Base-by-base conservation (phyloP, 148 eudicot species). In the Rhododendron ferrugineum region DNA sequence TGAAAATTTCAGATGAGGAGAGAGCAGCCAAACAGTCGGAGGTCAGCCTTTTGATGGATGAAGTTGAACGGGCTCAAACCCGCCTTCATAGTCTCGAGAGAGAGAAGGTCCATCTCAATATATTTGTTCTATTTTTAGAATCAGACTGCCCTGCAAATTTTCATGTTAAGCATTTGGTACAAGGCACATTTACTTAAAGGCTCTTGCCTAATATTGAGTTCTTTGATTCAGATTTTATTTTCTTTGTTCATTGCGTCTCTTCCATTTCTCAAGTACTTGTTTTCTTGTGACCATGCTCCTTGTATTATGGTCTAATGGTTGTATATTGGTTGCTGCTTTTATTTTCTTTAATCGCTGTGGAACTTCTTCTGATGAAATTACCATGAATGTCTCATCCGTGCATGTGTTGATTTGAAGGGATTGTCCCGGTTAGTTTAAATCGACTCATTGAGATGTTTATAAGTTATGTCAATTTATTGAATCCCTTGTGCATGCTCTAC, bases 31-130 rank as follows among this genome's bases (percentile, higher is more conserved):
- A 95, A 85, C 99, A 97, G 62, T 92, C 99, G 22, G 99, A 97
- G 90, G 92, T 97, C 83, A 93, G 89, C 91, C 97, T 97, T 82
- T 87, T 97, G 81, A 90, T 97, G 99, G 98, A 97, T 91, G 99
- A 97, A 92, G 99, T 97, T 88, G 99, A 97, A 86, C 93, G 98
- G 85, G 99, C 99, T 90, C 99, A 97, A 89, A 90, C 94, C 87
- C 96, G 98, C 79, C 94, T 97, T 84, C 87, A 90, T 74, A 95
- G 99, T 89, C 92, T 97, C 44, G 98, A 97, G 87, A 94, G 99
- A 77, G 98, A 97, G 88, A 97, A 95, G 99, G 99, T 95, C 68
- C 85, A 47, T 36, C 28, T 28, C 64, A 40, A 44, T 37, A 50
- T 56, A 73, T 80, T 73, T 46, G 18, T 47, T 56, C 37, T 85